Conservation (phyloP, 257 asterid species). For the Solanum verrucosum region DNA sequence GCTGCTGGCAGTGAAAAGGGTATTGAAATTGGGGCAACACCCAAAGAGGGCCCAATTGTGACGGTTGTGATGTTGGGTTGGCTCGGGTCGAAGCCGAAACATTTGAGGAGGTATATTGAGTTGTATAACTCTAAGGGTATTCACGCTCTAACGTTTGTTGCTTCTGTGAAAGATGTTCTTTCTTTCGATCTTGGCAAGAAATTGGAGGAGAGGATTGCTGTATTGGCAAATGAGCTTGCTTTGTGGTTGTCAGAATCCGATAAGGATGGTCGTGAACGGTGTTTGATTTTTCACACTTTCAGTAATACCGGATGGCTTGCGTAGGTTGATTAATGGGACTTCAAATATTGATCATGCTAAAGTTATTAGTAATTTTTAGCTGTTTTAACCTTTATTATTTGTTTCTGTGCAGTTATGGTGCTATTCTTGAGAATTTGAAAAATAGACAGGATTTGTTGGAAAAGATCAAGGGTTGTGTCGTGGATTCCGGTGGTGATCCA, state of each 20-base stretch:
- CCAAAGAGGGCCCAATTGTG: slow-evolving; percentile 34
- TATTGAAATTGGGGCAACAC: neutral
- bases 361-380: neutral
- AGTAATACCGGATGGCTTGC: slow-evolving; percentile 97
- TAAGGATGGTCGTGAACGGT: slow-evolving; percentile 41
- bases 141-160: slow-evolving; percentile 58
- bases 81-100: slow-evolving; percentile 73
- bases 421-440: slow-evolving; percentile 50
- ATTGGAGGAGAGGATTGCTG: slow-evolving; percentile 44
- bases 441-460: slow-evolving; percentile 46
- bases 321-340: slow-evolving; percentile 49
- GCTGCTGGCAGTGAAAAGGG: slow-evolving; percentile 1
- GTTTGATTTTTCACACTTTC: slow-evolving; percentile 72
- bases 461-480: slow-evolving; percentile 74
- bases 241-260: slow-evolving; percentile 48
- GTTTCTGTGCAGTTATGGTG: slow-evolving; percentile 55
- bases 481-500: slow-evolving; percentile 94
- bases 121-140: slow-evolving; percentile 56
- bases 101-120: slow-evolving; percentile 61
- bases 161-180: slow-evolving; percentile 70
- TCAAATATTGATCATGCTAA: neutral
- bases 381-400: neutral
- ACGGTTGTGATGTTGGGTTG: slow-evolving; percentile 85
- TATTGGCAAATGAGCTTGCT: slow-evolving; percentile 40
- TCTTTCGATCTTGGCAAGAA: slow-evolving; percentile 63